Base-by-base conservation (phyloP, 2,329 filamentous ascomycete species). In the Cordyceps tenuipes region DNA sequence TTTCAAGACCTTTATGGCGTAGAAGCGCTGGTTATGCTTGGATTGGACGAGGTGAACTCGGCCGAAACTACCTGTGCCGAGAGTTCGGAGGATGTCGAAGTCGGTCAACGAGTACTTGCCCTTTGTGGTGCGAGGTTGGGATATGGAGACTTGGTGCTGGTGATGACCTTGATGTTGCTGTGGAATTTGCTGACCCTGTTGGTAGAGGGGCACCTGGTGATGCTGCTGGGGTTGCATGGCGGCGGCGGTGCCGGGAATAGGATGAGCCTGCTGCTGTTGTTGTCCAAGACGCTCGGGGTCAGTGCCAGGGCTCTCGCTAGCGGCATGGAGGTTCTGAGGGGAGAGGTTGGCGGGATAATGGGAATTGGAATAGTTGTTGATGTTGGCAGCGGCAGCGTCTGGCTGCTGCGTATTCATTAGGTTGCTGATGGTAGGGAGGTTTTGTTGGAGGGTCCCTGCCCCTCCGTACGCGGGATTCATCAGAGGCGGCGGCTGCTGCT, bases 1-100 rank as follows among this genome's bases (percentile, higher is more conserved):
- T 75, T 99, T 99, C 75, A 99, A 78, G 65, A 99, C 94, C 78
- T 99, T 99, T 76, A 99, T 88, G 50, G 94, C 94, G 76, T 99
- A 99, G 80, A 92, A 99, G 63, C 94, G 87, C 76, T 96, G 90
- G 75, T 99, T 99, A 77, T 99, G 94, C 75, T 92, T 94, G 65
- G 92, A 97, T 77, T 97, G 94, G 57, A 97, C 94, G 62, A 99
- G 80, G 72, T 99, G 94, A 49, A 99, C 94, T 66, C 94, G 84
- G 50, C 94, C 94, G 75, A 99, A 99, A 74, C 92, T 97, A 70
- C 94, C 94, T 39, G 94, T 99, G 56, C 94, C 94, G 64, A 99
- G 80, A 43, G 94, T 99, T 68, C 94, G 85, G 76, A 92, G 84
- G 65, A 99, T 87, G 63, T 87, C 82, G 71, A 99, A 99, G 77